Percentiles rank a stretch among this genome's conserved stretches.
Conservation (phyloP, 2,329 filamentous ascomycete species). For the Aspergillus caelatus region DNA sequence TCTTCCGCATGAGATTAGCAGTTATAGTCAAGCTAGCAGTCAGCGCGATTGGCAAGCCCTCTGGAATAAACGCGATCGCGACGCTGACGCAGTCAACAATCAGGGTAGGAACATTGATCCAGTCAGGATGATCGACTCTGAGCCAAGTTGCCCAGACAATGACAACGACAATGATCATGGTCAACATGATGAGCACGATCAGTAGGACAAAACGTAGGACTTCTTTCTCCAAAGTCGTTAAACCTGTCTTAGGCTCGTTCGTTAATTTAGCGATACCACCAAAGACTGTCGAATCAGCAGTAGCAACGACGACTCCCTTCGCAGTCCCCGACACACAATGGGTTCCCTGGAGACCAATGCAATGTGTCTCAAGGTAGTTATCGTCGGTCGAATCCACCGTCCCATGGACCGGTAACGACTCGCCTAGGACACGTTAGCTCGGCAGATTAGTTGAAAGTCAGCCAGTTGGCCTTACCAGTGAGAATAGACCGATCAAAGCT, state of each 20-base stretch:
- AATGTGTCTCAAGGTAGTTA: conserved; percentile 76
- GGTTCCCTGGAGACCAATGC: conserved; percentile 77
- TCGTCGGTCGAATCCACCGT: conserved; percentile 68
- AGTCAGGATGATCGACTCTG: conserved; percentile 65
- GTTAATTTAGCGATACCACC: conserved; percentile 74
- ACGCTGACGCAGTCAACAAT: conserved; percentile 75
- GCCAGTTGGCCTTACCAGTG: conserved; percentile 53
- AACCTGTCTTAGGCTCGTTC: conserved; percentile 66
- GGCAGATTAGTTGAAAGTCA: not conserved
- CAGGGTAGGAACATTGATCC: conserved; percentile 71
- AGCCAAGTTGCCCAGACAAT: conserved; percentile 73
- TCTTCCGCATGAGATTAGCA: conserved; percentile 74
- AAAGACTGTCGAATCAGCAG: conserved; percentile 73
- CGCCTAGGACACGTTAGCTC: conserved; percentile 56
- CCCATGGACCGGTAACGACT: conserved; percentile 66
- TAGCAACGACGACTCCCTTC: conserved; percentile 69
- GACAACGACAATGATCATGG: conserved; percentile 56
- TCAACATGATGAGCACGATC: conserved; percentile 69
- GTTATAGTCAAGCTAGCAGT: conserved; percentile 74
- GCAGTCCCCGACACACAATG: conserved; percentile 72
- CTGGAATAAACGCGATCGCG: conserved; percentile 75
- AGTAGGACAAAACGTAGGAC: conserved; percentile 72
- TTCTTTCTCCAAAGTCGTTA: conserved; percentile 73
- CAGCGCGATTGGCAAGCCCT: conserved; percentile 71
- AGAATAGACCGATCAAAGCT: conserved; percentile 75